Conservation (phyloP, 2,329 filamentous ascomycete genomes). For the Tolypocladium ophioglossoides region DNA sequence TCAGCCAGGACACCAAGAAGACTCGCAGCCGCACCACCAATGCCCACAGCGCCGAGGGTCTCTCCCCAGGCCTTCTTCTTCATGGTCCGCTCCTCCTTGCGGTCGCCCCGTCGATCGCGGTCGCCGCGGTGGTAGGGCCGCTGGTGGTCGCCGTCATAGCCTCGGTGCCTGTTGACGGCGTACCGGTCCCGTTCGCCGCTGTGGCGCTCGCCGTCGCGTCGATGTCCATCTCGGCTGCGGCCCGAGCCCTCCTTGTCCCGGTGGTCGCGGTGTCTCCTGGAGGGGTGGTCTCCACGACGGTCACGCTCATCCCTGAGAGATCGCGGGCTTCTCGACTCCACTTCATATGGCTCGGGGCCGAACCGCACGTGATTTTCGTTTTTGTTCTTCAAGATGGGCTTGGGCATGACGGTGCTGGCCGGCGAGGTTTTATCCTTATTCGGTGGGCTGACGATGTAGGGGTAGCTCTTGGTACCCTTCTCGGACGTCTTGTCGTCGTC, state of each 20-base stretch:
- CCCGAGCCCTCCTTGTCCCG: conserved; percentile 14
- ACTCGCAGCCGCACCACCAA: conserved; percentile 50
- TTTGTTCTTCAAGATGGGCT: conserved; percentile 52
- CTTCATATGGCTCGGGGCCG: conserved; percentile 35
- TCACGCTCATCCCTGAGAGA: conserved; percentile 22
- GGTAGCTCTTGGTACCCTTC: conserved; percentile 21
- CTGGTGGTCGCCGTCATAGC: conserved; percentile 23
- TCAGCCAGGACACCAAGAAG: conserved; percentile 47
- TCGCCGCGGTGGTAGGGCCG: conserved; percentile 28
- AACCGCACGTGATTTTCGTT: conserved; percentile 47
- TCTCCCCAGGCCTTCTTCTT: conserved; percentile 40
- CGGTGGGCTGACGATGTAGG: conserved; percentile 26
- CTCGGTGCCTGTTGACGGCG: conserved; percentile 8
- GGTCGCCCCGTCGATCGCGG: conserved; percentile 26
- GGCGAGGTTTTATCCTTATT: conserved; percentile 22
- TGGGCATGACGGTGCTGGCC: conserved; percentile 30
- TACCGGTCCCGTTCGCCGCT: conserved; percentile 19
- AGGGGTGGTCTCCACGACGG: conserved; percentile 8
- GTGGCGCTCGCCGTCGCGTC: conserved; percentile 14
- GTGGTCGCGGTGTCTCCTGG: conserved; percentile 13
- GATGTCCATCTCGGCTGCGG: conserved; percentile 11
- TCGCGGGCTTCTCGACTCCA: conserved; percentile 20
- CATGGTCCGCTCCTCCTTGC: conserved; percentile 23
- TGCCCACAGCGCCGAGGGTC: conserved; percentile 45
- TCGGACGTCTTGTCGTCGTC: conserved; percentile 21